Evolutionary conservation across 2,329 filamentous ascomycete genomes (phyloP), one percentile per base, ranked within the genome.

Genomic region (Endoconidiophora polonica): DNA sequence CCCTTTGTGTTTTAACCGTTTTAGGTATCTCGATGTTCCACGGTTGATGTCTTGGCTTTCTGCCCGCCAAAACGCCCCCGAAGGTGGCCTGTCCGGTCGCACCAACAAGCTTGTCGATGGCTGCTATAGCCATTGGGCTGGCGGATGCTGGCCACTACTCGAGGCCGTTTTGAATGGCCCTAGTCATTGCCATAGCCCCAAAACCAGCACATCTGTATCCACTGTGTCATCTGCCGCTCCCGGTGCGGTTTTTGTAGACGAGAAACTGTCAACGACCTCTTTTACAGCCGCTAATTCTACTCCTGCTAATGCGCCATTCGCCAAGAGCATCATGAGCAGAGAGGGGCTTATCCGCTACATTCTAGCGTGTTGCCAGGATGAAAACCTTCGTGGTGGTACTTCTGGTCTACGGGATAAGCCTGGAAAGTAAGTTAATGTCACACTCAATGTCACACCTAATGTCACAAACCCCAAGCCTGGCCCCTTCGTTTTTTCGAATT

Each of bases 71-170:
- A 84, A 90, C 62, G 79, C 80, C 26, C 91, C 90, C 3, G 91
- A 96, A 63, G 88, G 88, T 56, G 91, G 91, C 36, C 88, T 94
- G 61, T 83, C 86, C 39, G 91, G 91, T 54, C 82, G 91, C 57
- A 94, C 90, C 24, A 96, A 96, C 71, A 98, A 98, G 68, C 74
- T 98, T 29, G 91, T 96, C 29, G 91, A 98, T 64, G 91, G 90
- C 43, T 98, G 91, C 67, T 98, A 98, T 68, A 94, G 86, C 62
- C 90, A 95, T 65, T 98, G 91, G 91, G 83, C 94, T 33, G 91
- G 91, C 49, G 84, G 83, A 49, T 96, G 88, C 68, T 98, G 88
- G 86, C 82, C 90, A 43, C 67, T 98, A 56, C 71, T 96, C 57
- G 83, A 95, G 68, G 85, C 86, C 52, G 81, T 81, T 49, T 66